A percentile compares a stretch with the other conserved stretches of the same genome.
These are phyloP conservation scores for Oryza nivara DNA, from an alignment of 176 grass and related monocot genomes.

Conservation along the genomic window DNA sequence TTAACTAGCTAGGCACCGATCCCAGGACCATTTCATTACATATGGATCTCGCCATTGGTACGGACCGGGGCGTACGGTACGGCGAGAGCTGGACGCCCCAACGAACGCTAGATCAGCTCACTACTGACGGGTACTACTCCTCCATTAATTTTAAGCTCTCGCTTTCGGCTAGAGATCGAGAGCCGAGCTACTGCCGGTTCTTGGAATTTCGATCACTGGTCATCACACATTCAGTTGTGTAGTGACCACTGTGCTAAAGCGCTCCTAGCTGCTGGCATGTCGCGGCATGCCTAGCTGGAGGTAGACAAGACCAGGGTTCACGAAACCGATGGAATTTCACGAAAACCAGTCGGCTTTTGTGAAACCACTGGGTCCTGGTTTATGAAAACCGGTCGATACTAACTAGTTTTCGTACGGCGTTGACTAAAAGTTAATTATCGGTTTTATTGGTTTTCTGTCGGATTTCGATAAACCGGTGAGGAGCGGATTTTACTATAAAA, in stretches of 20 bases:
- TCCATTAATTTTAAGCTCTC: not conserved
- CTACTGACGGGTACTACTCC: not conserved
- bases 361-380: no score
- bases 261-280: not conserved
- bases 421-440: no score
- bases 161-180: not conserved
- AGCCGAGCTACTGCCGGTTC: not conserved
- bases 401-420: no score
- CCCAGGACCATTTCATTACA: not conserved
- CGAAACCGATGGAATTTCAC: no score
- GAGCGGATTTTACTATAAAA: no score
- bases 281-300: not conserved
- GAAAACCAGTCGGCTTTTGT: no score
- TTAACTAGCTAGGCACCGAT: not conserved
- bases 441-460: no score
- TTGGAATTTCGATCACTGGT: not conserved
- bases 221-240: not conserved
- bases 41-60: not conserved
- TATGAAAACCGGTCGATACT: no score
- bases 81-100: not conserved
- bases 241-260: not conserved
- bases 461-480: no score
- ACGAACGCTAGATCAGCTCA: not conserved
- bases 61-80: not conserved
- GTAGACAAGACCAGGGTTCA: not conserved